Conservation (phyloP, 352 stramenopile genomes). For the Phytophthora hybrid region DNA sequence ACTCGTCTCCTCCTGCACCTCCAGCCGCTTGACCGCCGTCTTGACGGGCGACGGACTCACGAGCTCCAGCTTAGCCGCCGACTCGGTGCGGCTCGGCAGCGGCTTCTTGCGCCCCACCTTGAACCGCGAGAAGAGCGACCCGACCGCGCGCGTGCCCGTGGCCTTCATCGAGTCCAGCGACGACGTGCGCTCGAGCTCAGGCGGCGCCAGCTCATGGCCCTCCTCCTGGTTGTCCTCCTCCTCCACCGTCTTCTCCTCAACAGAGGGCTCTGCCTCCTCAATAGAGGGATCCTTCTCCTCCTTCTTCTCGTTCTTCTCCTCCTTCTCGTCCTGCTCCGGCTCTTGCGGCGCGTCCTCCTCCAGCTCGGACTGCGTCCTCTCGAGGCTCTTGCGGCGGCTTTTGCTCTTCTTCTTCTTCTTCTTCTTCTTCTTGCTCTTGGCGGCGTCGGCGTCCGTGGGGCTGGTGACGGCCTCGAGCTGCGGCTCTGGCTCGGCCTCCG, state of each 20-base stretch:
- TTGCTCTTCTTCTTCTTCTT: conserved; percentile 51
- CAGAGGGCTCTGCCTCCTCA: not conserved
- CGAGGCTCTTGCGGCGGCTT: conserved; percentile 37
- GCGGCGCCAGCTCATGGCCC: conserved; percentile 15
- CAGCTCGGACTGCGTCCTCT: conserved; percentile 27
- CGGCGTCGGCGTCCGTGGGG: conserved; percentile 7
- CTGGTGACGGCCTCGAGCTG: conserved; percentile 17
- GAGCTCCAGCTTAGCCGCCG: conserved; percentile 31
- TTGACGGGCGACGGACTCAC: conserved; percentile 36
- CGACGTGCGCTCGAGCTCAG: conserved; percentile 20
- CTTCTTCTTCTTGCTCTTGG: conserved; percentile 40
- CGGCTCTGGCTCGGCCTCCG: conserved; percentile 29
- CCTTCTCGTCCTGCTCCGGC: conserved; percentile 1
- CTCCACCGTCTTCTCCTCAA: not conserved
- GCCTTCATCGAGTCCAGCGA: conserved; percentile 39
- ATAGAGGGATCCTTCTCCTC: not conserved
- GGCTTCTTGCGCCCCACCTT: conserved; percentile 48
- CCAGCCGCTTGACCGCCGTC: conserved; percentile 30
- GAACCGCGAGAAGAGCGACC: conserved; percentile 50
- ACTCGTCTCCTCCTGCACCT: conserved; percentile 40
- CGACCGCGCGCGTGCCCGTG: conserved; percentile 34
- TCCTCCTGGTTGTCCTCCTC: conserved; percentile 14
- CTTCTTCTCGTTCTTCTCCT: not conserved
- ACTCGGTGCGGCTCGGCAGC: conserved; percentile 37
- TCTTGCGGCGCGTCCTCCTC: conserved; percentile 3